Evolutionary conservation across 164 flowering plant genomes (phyloP), one percentile per base, ranked within the genome.

Genomic region (Magnolia sinica): DNA sequence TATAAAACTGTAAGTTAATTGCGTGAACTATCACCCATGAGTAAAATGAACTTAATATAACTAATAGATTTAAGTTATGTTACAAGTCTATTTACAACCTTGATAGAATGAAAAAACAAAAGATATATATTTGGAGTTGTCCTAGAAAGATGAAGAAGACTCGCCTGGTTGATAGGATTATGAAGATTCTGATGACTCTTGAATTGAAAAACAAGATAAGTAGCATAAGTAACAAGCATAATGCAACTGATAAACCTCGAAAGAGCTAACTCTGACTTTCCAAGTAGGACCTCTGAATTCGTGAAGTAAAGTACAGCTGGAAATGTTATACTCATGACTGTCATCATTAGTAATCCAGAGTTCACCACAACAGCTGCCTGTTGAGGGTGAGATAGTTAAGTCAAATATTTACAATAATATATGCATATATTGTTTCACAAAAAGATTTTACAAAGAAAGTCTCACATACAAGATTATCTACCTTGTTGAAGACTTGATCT

Each of bases 301-400:
- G 92, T 89, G 74, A 87, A 89, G 68, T 88, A 91, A 81, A 91
- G 91, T 65, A 89, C 90, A 52, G 92, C 91, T 37, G 95, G 95
- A 75, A 87, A 87, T 74, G 83, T 79, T 73, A 89, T 74, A 68
- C 95, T 89, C 95, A 91, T 91, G 27, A 91, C 95, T 78, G 95
- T 92, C 95, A 91, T 91, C 77, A 91, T 80, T 78, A 91, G 82
- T 71, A 91, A 86, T 69, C 95, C 92, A 14, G 95, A 89, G 71
- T 87, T 89, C 79, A 91, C 91, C 73, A 87, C 74, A 50, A 92
- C 92, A 77, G 89, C 82, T 79, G 90, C 87, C 95, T 91, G 87
- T 80, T 72, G 70, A 79, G 71, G 61, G 73, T 69, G 74, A 67
- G 20, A 52, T 75, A 65, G 64, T 74, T 73, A 22, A 74, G 72